Evolutionary conservation across 768 basidiomycete species (phyloP).

Genomic region (Tylopilus felleus): DNA sequence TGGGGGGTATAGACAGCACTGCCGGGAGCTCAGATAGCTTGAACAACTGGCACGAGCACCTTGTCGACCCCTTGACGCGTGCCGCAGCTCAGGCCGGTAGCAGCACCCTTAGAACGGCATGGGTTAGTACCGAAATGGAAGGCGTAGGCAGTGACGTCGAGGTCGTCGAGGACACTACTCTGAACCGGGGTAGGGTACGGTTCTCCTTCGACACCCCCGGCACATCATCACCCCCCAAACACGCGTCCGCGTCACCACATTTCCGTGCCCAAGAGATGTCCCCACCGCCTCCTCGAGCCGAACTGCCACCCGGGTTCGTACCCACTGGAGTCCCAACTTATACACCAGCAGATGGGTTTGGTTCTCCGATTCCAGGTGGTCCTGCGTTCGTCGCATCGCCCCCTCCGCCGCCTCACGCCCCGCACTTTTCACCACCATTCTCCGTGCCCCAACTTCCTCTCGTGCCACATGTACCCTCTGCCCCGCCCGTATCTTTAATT

Average conservation of each 20-base stretch:
- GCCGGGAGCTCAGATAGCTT: constrained; percentile 18
- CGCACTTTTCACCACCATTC: constrained; percentile 12
- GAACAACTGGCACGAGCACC: constrained; percentile 29
- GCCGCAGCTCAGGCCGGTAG: constrained; percentile 18
- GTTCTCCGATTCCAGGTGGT: constrained; percentile 2
- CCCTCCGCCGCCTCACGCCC: constrained; percentile 10
- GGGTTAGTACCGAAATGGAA: constrained; percentile 46
- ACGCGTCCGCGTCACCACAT: constrained; percentile 10
- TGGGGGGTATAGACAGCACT: constrained; percentile 15
- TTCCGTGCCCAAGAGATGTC: constrained; percentile 6
- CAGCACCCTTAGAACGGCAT: constrained; percentile 28
- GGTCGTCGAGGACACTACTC: constrained; percentile 16
- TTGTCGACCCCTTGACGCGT: constrained; percentile 29
- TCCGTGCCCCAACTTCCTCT: constrained; percentile 10
- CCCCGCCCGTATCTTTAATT: background rate
- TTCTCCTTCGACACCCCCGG: constrained; percentile 20
- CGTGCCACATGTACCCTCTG: constrained; percentile 10
- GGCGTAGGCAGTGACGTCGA: constrained; percentile 28
- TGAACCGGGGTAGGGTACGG: constrained; percentile 11
- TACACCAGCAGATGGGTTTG: constrained; percentile 9
- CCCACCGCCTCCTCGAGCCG: constrained; percentile 16
- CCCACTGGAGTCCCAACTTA: constrained; percentile 22
- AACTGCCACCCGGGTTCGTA: constrained; percentile 30
- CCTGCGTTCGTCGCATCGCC: constrained; percentile 17
- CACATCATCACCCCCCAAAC: constrained; percentile 12